A percentile compares a stretch with the other conserved stretches of the same genome.
These are phyloP conservation scores for Fusarium incarnatum DNA, from an alignment of 2,329 filamentous ascomycete species.

Conservation along the genomic window DNA sequence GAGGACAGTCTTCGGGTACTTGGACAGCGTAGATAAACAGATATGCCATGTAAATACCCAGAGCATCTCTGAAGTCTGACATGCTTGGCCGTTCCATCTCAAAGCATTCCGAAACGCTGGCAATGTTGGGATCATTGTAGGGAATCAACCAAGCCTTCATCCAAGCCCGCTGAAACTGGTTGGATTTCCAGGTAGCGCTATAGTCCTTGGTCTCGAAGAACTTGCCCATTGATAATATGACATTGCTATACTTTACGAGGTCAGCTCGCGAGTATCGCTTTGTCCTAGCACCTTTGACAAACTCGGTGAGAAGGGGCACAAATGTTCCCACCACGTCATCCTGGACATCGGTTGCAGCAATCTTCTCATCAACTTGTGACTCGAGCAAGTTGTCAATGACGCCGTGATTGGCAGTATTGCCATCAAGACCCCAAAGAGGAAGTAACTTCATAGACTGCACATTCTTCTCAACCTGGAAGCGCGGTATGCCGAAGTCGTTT, in stretches of 20 bases:
- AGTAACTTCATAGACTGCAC: conserved; percentile 36
- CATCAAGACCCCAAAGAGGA: conserved; percentile 38
- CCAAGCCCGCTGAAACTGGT: conserved; percentile 8
- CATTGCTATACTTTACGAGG: conserved; percentile 36
- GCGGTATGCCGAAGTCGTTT: conserved; percentile 37
- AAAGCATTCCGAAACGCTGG: conserved; percentile 23
- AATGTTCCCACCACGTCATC: conserved; percentile 20
- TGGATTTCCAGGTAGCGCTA: conserved; percentile 30
- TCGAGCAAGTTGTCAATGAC: conserved; percentile 33
- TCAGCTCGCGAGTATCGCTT: conserved; percentile 22
- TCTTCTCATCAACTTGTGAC: conserved; percentile 36
- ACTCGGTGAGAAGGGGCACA: conserved; percentile 32
- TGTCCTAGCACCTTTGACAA: conserved; percentile 35
- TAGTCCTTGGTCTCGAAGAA: conserved; percentile 39
- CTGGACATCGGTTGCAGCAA: conserved; percentile 22
- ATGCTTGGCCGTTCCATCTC: conserved; percentile 34
- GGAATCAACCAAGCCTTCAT: conserved; percentile 27
- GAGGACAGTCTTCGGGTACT: conserved; percentile 31
- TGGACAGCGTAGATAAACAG: conserved; percentile 35
- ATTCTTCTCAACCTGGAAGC: conserved; percentile 40
- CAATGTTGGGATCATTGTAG: conserved; percentile 30
- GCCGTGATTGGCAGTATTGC: conserved; percentile 35
- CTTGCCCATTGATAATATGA: conserved; percentile 34
- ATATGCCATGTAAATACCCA: conserved; percentile 33
- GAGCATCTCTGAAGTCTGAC: conserved; percentile 25